Base-by-base conservation (phyloP, 2,329 filamentous ascomycete species). In the Nothomitra cinnamomea region DNA sequence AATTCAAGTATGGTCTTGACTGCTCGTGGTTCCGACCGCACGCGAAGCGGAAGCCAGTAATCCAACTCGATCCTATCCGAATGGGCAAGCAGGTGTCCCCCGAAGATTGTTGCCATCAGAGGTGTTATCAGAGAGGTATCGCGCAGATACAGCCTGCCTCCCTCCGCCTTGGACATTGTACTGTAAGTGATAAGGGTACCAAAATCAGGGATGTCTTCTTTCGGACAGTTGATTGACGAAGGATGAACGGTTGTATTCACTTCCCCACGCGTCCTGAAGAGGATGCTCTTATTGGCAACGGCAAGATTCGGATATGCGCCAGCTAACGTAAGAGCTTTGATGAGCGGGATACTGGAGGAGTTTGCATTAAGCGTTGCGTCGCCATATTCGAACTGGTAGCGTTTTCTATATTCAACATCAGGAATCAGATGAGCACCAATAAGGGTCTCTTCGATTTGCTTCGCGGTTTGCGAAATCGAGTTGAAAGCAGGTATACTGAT, bases 301-400 rank as follows among this genome's bases (percentile, higher is more conserved):
- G 67, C 72, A 24, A 76, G 48, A 51, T 75, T 74, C 2, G 71
- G 70, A 54, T 69, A 67, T 21, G 69, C 59, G 10, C 71, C 70
- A 17, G 71, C 68, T 12, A 71, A 56, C 2, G 70, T 57, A n/a
- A 77, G 61, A 13, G 70, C 67, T 55, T 72, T 74, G 53, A 76
- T 64, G 24, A 77, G 63, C 1, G 64, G 60, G 1, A 62, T 54
- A 40, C 69, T 69, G 35, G 64, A 54, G 2, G 72, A 71, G 58
- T 75, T 72, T 25, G 62, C 58, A 54, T 77, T 76, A 32, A 74
- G 59, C 2, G 54, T 52, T 1, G 56, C 41, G 25, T 62, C 62
- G 3, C 69, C 68, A 47, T 65, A 65, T 21, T 57, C 57, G 25
- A 52, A 42, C 25, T 53, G 25, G 25, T 52, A 56, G 35, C 53